These are phyloP conservation scores for Selenicereus undatus DNA, from an alignment of 148 eudicot genomes.

Conservation along the genomic window DNA sequence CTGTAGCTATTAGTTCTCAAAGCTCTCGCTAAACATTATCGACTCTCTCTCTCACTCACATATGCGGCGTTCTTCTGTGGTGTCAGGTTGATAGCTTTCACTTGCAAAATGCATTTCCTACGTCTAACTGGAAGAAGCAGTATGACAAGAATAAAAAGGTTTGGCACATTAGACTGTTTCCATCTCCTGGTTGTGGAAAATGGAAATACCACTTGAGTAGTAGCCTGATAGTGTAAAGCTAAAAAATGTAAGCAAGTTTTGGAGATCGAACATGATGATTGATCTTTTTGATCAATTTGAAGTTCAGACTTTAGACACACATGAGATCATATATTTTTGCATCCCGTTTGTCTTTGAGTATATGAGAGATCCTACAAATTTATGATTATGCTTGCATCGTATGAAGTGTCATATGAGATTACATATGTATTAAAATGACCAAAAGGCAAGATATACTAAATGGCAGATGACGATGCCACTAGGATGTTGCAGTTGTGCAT, in stretches of 20 bases:
- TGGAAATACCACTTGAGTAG: neutral
- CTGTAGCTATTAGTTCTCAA: neutral
- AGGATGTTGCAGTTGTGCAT: too few relatives aligned
- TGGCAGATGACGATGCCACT: neutral
- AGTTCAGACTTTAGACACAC: neutral
- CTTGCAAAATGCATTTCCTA: slow-evolving; percentile 52
- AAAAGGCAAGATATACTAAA: neutral
- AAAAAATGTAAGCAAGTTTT: neutral
- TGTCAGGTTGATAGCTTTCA: slow-evolving; percentile 79
- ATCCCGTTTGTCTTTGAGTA: neutral
- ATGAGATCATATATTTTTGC: neutral
- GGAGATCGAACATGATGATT: neutral
- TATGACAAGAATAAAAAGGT: slow-evolving; percentile 81
- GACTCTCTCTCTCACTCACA: neutral
- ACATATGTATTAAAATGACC: neutral
- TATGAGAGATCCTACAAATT: neutral
- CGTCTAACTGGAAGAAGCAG: slow-evolving; percentile 74
- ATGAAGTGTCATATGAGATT: neutral
- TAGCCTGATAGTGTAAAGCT: neutral
- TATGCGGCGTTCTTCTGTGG: slow-evolving; percentile 3
- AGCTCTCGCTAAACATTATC: neutral
- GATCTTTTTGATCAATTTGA: neutral
- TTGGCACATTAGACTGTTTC: neutral
- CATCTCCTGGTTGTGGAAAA: neutral
- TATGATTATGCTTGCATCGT: neutral